phyloP scores from a whole-genome alignment of 495 filamentous ascomycete genomes.

The Lasiosphaeriaceae sp. region DNA sequence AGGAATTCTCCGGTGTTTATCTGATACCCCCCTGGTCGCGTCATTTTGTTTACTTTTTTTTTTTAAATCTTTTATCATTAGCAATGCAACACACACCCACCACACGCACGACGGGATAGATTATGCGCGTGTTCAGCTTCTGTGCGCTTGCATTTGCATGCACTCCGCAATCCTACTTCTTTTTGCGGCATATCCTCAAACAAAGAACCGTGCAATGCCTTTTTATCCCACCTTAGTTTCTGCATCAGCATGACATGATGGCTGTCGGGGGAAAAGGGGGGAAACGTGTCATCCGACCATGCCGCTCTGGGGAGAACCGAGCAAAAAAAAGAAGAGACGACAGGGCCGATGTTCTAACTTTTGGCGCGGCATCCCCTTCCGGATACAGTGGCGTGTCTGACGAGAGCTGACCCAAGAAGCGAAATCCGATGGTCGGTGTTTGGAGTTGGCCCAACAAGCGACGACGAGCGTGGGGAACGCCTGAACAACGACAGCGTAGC shows the following conservation, averaged over 20 bases:
- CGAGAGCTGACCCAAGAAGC: conserved; percentile 20
- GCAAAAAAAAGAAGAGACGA: too few species aligned
- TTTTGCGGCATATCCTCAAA: conserved; percentile 8
- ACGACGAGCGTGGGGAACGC: background rate
- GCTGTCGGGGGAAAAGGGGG: background rate
- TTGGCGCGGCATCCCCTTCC: background rate
- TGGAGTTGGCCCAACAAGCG: conserved; percentile 6
- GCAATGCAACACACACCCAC: background rate
- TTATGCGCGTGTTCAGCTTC: background rate
- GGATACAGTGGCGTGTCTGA: conserved; percentile 16
- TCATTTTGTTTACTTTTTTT: conserved; percentile 2
- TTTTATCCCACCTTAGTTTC: conserved; percentile 1
- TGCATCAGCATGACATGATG: background rate
- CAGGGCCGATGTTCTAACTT: background rate
- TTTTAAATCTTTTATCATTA: too few species aligned
- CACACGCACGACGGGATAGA: background rate
- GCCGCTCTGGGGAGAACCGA: too few species aligned
- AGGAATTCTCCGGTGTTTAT: background rate
- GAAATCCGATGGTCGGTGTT: conserved; percentile 3
- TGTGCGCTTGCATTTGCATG: background rate
- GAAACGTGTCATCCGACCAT: conserved; percentile 9
- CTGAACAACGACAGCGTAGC: conserved; percentile 13
- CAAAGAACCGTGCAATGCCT: conserved; percentile 6
- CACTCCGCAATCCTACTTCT: background rate
- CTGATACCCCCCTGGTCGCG: background rate